Evolutionary conservation across 192 early-diverging fungal species (phyloP).

Genomic region (Linnemannia zychae): DNA sequence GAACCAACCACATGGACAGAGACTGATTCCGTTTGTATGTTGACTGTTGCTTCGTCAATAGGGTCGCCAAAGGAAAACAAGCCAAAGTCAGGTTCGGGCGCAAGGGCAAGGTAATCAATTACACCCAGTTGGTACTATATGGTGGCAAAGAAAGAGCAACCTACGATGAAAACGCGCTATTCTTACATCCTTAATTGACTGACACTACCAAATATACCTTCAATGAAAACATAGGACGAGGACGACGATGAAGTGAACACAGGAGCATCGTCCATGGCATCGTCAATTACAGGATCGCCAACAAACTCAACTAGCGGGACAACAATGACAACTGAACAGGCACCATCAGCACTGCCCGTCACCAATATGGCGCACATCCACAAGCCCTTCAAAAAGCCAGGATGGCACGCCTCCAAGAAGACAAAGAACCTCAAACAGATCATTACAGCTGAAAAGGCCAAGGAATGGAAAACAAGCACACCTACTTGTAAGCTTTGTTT

Average conservation of each 20-base stretch:
- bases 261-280: conserved; percentile 46
- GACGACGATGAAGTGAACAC: conserved; percentile 42
- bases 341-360: background rate
- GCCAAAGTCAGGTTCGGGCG: conserved; percentile 33
- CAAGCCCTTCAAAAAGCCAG: conserved; percentile 83
- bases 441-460: conserved; percentile 74
- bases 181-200: background rate
- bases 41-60: background rate
- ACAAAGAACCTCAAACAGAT: conserved; percentile 89
- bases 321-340: background rate
- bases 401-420: conserved; percentile 75
- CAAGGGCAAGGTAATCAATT: conserved; percentile 22
- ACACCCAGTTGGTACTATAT: too few relatives aligned
- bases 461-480: conserved; percentile 43
- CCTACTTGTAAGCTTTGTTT: conserved; percentile 17
- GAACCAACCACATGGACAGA: background rate
- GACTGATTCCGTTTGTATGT: background rate
- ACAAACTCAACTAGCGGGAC: conserved; percentile 32
- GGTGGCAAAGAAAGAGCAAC: too few relatives aligned
- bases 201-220: background rate
- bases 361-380: conserved; percentile 51
- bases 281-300: conserved; percentile 42
- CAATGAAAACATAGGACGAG: conserved; percentile 29
- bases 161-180: background rate
- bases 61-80: conserved; percentile 35